These are phyloP conservation scores for Didymella keratinophila DNA, from an alignment of 2,329 filamentous ascomycete genomes.

Conservation along the genomic window DNA sequence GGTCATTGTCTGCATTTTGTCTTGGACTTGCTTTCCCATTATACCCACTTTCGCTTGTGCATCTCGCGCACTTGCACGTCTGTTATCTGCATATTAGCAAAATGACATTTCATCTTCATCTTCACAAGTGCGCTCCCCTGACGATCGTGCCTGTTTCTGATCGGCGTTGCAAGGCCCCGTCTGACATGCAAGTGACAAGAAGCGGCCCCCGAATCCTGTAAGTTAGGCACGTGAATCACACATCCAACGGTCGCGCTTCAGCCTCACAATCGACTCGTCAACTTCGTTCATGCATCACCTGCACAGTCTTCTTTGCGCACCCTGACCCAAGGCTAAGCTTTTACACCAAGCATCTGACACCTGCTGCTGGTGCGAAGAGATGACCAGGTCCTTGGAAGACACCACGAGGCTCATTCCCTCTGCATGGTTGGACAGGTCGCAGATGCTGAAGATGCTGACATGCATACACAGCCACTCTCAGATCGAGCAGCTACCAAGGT, in stretches of 20 bases:
- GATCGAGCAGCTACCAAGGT: too few species aligned
- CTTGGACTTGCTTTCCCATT: constrained; percentile 6
- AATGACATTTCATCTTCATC: not conserved
- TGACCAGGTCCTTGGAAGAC: not conserved
- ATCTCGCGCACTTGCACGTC: not conserved
- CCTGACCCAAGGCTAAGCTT: not conserved
- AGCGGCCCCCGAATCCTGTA: constrained; percentile 1
- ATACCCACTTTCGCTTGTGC: constrained; percentile 17
- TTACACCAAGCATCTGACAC: not conserved
- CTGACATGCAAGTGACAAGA: constrained; percentile 4
- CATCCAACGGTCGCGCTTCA: not conserved
- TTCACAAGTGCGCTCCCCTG: not conserved
- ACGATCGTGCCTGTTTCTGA: not conserved
- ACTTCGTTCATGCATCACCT: not conserved
- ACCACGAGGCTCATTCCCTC: not conserved
- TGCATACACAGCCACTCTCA: constrained; percentile 1
- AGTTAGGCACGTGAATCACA: constrained; percentile 5
- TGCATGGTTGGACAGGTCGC: not conserved
- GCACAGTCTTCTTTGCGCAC: not conserved
- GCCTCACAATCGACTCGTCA: not conserved
- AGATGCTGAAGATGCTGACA: not conserved
- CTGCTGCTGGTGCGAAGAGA: not conserved
- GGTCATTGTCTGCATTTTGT: not conserved
- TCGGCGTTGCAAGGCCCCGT: constrained; percentile 10
- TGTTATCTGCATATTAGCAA: not conserved